Evolutionary conservation across 192 early-diverging fungal genomes (phyloP), one percentile per base, ranked within the genome.

Genomic region (Coemansia sp.): DNA sequence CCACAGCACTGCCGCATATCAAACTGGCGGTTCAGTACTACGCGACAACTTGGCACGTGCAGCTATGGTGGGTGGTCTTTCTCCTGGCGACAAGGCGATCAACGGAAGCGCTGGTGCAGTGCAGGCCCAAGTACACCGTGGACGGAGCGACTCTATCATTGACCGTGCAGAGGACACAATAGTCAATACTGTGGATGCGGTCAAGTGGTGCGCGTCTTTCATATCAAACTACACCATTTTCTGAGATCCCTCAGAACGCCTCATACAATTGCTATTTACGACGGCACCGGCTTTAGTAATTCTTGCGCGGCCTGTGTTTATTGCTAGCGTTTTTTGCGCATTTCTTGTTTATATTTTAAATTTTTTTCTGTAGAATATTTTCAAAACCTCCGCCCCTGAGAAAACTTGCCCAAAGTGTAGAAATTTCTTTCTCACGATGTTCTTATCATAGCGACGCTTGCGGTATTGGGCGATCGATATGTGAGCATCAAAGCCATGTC

Each of bases 121-220:
- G 54, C 69, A 64, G n/a, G 41, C 63, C 24, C 57, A 53, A 4
- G n/a, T 33, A 31, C 40, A 33, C 6, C 66, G 63, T 29, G 50
- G 17, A 10, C 81, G 77, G 46, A 76, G 76, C 65, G 81, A 84
- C 5, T 84, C 81, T 39, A 70, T 84, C 17, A 78, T 84, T 36
- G 81, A 84, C 53, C 73, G 75, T 24, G 81, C 81, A 1, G 81
- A 84, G 35, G 81, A 84, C 39, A 84, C 77, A 4, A 75, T 84
- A 31, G 77, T 84, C 48, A 84, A 84, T 62, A 84, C 81, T 3
- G 81, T 84, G 8, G 81, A 84, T 73, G 81, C 81, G 6, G 77
- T 84, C 41, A 84, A 84, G 42, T 84, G 81, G 81, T 84, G 81
- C 50, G 81, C 81, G 6, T 84, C 81, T 61, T 84, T 84, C 66